A percentile compares a stretch with the other conserved stretches of the same genome.
Evolutionary conservation across 805 yeast species (phyloP).

Genomic region (Kregervanrija delftensis): DNA sequence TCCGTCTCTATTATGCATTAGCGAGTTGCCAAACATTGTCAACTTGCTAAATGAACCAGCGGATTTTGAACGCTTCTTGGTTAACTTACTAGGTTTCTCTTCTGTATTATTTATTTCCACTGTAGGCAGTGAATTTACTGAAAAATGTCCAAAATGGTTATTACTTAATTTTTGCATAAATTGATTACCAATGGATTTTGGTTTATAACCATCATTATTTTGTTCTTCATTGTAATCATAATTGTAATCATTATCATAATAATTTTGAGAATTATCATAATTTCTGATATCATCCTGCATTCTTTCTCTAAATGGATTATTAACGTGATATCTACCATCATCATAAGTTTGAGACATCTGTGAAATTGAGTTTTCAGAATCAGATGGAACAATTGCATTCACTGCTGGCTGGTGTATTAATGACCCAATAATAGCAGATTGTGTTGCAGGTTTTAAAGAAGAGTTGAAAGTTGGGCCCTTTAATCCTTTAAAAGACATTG

Average conservation of each 20-base stretch:
- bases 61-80: conserved; percentile 15
- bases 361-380: conserved; percentile 12
- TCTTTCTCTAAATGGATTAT: conserved; percentile 7
- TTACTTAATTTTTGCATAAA: conserved; percentile 6
- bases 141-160: conserved; percentile 5
- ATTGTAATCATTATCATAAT: conserved; percentile 1
- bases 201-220: background rate
- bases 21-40: conserved; percentile 7
- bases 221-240: background rate
- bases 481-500: conserved; percentile 55
- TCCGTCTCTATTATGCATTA: conserved; percentile 6
- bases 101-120: background rate
- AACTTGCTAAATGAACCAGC: conserved; percentile 13
- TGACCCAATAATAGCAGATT: conserved; percentile 25
- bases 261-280: conserved; percentile 7
- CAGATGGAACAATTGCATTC: conserved; percentile 10
- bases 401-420: conserved; percentile 10
- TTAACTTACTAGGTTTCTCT: conserved; percentile 14
- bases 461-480: conserved; percentile 49
- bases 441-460: conserved; percentile 20
- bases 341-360: conserved; percentile 1
- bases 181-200: conserved; percentile 5
- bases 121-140: conserved; percentile 9
- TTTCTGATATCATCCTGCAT: too few relatives aligned
- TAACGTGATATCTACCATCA: background rate